Base-by-base conservation (phyloP, 2,329 filamentous ascomycete genomes). In the Aspergillus cejpii region DNA sequence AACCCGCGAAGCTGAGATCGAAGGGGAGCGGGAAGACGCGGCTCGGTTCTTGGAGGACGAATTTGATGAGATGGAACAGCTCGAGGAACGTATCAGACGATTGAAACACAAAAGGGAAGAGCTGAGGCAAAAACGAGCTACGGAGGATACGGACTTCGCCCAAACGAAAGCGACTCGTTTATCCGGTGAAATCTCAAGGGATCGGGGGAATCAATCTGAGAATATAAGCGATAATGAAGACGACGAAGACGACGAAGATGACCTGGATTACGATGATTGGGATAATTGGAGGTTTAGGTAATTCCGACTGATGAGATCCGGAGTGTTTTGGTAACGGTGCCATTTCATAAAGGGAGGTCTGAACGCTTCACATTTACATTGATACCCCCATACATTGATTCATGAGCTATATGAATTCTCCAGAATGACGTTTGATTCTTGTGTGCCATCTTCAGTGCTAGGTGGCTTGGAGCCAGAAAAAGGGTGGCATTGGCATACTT, bases 51-150 rank as follows among this genome's bases (percentile, higher is more conserved):
- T 90, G 45, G 84, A 88, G 64, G 79, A 83, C 31, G 87, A 91
- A 63, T 85, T 91, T 53, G 85, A 88, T 46, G 83, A 89, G 61
- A 91, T 91, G 86, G 83, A 85, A 60, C 79, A 82, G 59, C 74
- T 91, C 37, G 87, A 91, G 63, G 78, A 79, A 41, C 77, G 85
- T 5, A 83, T 91, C 10, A 74, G 75, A 47, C 75, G 74, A 49
- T 65, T 91, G 43, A 84, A 85, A 61, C 80, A 86, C 59, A 81
- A 80, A 63, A 74, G 85, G 37, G 86, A 90, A 59, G 79, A 80
- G 43, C 62, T 90, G 49, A 73, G 79, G 57, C 70, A 56, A 56
- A 73, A 50, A 51, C 62, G 57, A 39, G 51, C 54, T 26, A 45
- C 49, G 19, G 60, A 54, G 43, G 59, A 41, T 43, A 44, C 45